These are phyloP conservation scores for Phytophthora constricta DNA, from an alignment of 352 stramenopile species.

Conservation along the genomic window DNA sequence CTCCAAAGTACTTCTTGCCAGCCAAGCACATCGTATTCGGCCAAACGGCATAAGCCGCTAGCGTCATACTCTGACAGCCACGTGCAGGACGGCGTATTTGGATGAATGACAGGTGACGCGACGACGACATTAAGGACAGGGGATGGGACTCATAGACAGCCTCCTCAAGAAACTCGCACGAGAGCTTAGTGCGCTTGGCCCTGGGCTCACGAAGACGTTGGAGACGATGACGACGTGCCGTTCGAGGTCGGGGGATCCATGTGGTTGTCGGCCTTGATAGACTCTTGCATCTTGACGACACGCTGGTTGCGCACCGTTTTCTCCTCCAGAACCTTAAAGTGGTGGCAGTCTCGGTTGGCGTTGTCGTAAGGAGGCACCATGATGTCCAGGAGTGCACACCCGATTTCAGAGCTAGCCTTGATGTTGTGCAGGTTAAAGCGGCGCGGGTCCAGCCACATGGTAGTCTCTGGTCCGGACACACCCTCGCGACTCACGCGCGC, in stretches of 20 bases:
- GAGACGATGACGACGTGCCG: conserved; percentile 42
- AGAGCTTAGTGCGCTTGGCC: conserved; percentile 10
- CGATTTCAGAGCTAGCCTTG: conserved; percentile 69
- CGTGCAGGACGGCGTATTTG: neutral
- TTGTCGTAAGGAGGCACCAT: conserved; percentile 91
- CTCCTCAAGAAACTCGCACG: conserved; percentile 3
- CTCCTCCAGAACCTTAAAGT: conserved; percentile 75
- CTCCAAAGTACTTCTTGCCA: conserved; percentile 14
- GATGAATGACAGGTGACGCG: conserved; percentile 6
- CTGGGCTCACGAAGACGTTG: conserved; percentile 35
- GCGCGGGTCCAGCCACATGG: conserved; percentile 83
- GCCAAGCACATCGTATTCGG: conserved; percentile 10
- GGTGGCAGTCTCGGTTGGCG: conserved; percentile 79
- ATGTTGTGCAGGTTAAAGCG: conserved; percentile 87
- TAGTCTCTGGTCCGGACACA: conserved; percentile 60
- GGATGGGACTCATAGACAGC: conserved; percentile 9
- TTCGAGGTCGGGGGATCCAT: conserved; percentile 52
- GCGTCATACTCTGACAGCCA: conserved; percentile 11
- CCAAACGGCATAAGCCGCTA: neutral
- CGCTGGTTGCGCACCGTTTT: conserved; percentile 59
- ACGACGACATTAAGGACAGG: conserved; percentile 19
- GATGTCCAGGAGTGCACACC: conserved; percentile 81
- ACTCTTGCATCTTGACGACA: conserved; percentile 78
- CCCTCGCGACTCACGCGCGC: conserved; percentile 67
- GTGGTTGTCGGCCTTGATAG: conserved; percentile 71